Conservation (phyloP, 768 basidiomycete genomes). For the Leccinellum luteum region DNA sequence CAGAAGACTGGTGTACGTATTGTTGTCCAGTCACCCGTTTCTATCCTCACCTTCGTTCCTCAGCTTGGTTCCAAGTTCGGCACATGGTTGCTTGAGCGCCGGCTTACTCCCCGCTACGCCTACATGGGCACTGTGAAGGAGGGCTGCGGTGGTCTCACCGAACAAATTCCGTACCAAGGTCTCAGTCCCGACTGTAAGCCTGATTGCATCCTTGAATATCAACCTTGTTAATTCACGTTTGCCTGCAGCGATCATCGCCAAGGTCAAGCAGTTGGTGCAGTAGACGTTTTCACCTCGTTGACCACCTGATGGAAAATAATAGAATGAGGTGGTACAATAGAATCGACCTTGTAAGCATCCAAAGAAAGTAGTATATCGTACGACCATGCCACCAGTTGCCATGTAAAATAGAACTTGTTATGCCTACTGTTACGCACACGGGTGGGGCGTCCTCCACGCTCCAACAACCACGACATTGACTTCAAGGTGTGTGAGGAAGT, state of each 20-base stretch:
- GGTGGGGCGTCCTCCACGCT: no score
- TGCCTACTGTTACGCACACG: no score
- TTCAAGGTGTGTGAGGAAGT: no score
- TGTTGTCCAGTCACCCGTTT: background rate
- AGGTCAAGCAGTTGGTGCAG: constrained; percentile 43
- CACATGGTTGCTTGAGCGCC: constrained; percentile 82
- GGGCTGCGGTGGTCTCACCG: constrained; percentile 72
- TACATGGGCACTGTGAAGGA: constrained; percentile 82
- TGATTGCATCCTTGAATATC: background rate
- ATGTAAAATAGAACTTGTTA: background rate
- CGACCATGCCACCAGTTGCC: background rate
- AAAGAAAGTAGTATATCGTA: constrained; percentile 1
- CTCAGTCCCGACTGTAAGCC: constrained; percentile 74
- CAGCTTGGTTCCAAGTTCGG: constrained; percentile 80
- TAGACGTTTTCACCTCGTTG: constrained; percentile 1
- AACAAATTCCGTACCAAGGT: constrained; percentile 81
- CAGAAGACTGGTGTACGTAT: constrained; percentile 76
- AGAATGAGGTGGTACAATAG: no score
- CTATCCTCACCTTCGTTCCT: background rate
- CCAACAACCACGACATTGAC: no score
- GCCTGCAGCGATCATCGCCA: constrained; percentile 42
- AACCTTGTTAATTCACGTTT: background rate
- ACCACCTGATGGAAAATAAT: background rate
- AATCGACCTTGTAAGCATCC: no score
- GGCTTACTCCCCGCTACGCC: constrained; percentile 73